Base-by-base conservation (phyloP, 1,284 basidiomycete species). In the Volvariella volvacea region DNA sequence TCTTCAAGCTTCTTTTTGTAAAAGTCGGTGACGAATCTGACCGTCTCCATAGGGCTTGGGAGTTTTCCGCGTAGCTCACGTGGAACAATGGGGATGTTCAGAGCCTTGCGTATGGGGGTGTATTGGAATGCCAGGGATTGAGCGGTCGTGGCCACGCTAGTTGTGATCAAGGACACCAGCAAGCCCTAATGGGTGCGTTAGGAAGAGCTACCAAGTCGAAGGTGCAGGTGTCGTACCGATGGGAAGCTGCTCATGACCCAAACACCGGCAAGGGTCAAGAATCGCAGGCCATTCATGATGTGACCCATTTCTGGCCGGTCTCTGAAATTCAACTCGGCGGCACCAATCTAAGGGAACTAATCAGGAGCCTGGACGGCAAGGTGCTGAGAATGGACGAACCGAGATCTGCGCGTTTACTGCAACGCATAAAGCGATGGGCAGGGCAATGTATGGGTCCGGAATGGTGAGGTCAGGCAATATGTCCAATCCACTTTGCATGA, bases 401-500 rank as follows among this genome's bases (percentile, higher is more conserved):
- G 70, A 65, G 28, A 93, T 74, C 48, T 93, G 88, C 9, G 77
- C 47, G 46, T 93, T 83, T 47, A 92, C 86, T 73, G 69, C 31
- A 68, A 67, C 46, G 81, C 74, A 50, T 73, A 79, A 21, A 74
- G 65, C 22, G 20, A 86, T 58, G 0, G 95, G 94, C 32, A 97
- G 67, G 16, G 88, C 68, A 54, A 78, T 89, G 46, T 78, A 83
- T 3, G 94, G 92, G 60, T 94, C 92, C 2, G 82, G 61, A 1
- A 74, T 60, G 0, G 91, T 91, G 48, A 99, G 63, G 62, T 97
- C 88, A 0, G 79, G 78, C 30, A 95, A 65, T 71, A 85, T 84
- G 36, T 64, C 70, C 14, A 93, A 64, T 1, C 94, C 93, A 48
- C 91, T 93, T 50, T 80, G 68, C 52, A 79, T 74, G 53, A 98